Percentiles rank a stretch among this genome's conserved stretches.
Evolutionary conservation across 306 rosid genomes (phyloP).

Genomic region (Medicago lupulina): DNA sequence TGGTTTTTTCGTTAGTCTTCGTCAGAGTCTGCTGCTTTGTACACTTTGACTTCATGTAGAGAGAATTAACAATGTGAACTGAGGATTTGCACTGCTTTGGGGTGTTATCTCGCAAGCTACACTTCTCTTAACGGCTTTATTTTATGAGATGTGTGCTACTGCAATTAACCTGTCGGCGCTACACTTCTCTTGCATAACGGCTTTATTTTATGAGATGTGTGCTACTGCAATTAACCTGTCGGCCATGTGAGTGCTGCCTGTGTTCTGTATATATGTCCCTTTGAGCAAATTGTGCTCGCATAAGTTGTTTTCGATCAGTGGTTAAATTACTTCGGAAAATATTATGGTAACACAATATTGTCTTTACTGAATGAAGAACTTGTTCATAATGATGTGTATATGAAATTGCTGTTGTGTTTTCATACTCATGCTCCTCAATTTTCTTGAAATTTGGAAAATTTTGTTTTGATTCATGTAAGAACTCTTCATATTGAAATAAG

Average conservation of each 20-base stretch:
- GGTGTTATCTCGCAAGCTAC: slow-evolving; percentile 54
- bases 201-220: slow-evolving; percentile 55
- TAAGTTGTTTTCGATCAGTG: slow-evolving; percentile 43
- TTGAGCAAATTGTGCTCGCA: slow-evolving; percentile 50
- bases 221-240: slow-evolving; percentile 49
- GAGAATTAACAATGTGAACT: slow-evolving; percentile 53
- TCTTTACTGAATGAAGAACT: slow-evolving; percentile 46
- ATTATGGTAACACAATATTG: slow-evolving; percentile 49
- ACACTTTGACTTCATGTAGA: slow-evolving; percentile 56
- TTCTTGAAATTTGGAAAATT: neutral
- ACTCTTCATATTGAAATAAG: neutral
- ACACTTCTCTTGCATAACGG: slow-evolving; percentile 19
- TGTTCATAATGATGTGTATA: slow-evolving; percentile 34
- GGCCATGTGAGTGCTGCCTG: slow-evolving; percentile 56
- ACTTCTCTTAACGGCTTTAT: slow-evolving; percentile 53
- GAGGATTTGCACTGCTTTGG: slow-evolving; percentile 50
- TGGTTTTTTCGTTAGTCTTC: slow-evolving; percentile 58
- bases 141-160: slow-evolving; percentile 55
- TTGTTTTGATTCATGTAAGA: neutral
- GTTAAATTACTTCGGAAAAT: slow-evolving; percentile 45
- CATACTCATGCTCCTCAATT: neutral
- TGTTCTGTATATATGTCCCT: slow-evolving; percentile 45
- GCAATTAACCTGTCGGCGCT: slow-evolving; percentile 43
- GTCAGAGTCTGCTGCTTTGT: slow-evolving; percentile 51
- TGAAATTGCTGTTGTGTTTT: slow-evolving; percentile 16